Percentiles rank a stretch among this genome's conserved stretches.
Conservation (phyloP, 2,329 filamentous ascomycete species). For the Zopfia rhizophila region DNA sequence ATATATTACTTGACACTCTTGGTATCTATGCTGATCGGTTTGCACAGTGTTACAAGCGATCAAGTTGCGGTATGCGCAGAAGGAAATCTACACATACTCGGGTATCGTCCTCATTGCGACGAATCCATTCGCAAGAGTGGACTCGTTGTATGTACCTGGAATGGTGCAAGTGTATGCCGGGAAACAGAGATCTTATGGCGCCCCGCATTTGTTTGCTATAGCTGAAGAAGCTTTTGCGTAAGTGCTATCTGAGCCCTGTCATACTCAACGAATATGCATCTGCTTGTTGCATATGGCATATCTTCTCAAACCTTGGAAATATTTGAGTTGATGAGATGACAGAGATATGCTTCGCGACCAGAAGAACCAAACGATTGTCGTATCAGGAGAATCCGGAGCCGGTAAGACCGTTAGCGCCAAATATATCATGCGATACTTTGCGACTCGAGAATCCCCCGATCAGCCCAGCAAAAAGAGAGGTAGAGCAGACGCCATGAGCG, state of each 20-base stretch:
- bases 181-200: constrained; percentile 94
- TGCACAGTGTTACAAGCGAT: constrained; percentile 91
- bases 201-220: constrained; percentile 97
- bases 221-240: constrained; percentile 98
- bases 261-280: too few species aligned
- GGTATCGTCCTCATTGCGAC: constrained; percentile 98
- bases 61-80: constrained; percentile 94
- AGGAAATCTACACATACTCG: constrained; percentile 99
- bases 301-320: too few species aligned
- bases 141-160: constrained; percentile 96
- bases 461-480: constrained; percentile 85
- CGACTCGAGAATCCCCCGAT: constrained; percentile 92
- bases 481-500: constrained; percentile 83
- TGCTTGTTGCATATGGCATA: too few species aligned
- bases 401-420: constrained; percentile 99
- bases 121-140: constrained; percentile 96
- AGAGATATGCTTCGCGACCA: constrained; percentile 97
- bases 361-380: constrained; percentile 97
- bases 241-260: constrained; percentile 45
- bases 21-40: constrained; percentile 37
- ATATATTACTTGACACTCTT: constrained; percentile 13
- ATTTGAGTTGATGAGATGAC: too few species aligned
- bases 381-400: constrained; percentile 98
- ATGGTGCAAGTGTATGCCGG: constrained; percentile 99
- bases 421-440: constrained; percentile 99